Evolutionary conservation across 2,329 filamentous ascomycete genomes (phyloP), one percentile per base, ranked within the genome.

Genomic region (Cladosporium austrohemisphaericum): DNA sequence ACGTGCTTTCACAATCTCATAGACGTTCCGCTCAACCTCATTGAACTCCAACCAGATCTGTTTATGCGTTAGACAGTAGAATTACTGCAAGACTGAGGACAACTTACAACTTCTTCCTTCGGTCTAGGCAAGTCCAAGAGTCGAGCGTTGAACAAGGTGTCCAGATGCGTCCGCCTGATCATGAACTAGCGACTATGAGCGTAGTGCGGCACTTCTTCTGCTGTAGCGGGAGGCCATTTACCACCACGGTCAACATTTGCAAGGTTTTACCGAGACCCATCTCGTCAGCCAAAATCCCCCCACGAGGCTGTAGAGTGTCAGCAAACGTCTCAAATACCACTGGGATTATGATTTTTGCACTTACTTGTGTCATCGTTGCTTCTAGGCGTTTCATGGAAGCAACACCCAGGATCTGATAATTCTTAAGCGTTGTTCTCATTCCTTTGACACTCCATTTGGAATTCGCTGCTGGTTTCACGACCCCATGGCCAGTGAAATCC

Each of bases 181-280:
- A 83, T 78, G 46, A 78, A 72, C 51, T 65, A 0, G 70, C 71
- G 6, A 76, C 67, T 5, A 76, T 66, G 1, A 76, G 61, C 0
- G 73, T 76, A 0, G 69, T 66, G 23, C 55, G 64, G 5, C 52
- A 51, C 7, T 56, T 47, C 3, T 50, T 23, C 9, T 44, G 19
- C 1, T 56, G 33, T 1, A 61, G 47, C 9, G 57, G 54, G 32
- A 51, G 53, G 32, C 70, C 68, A 41, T 73, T 72, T 22, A 74
- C 59, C 4, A 75, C 72, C 20, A 72, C 75, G 0, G 72, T 73
- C 33, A 72, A 58, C 26, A 73, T 61, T 63, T 95, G 86, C 8
- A 95, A 76, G 0, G 90, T 95, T 71, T 95, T 95, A 16, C 90
- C 90, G 3, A 95, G 71, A 3, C 90, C 90, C 90, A 95, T 95